Base-by-base conservation (phyloP, 2,329 filamentous ascomycete genomes). In the Fusarium circinatum region DNA sequence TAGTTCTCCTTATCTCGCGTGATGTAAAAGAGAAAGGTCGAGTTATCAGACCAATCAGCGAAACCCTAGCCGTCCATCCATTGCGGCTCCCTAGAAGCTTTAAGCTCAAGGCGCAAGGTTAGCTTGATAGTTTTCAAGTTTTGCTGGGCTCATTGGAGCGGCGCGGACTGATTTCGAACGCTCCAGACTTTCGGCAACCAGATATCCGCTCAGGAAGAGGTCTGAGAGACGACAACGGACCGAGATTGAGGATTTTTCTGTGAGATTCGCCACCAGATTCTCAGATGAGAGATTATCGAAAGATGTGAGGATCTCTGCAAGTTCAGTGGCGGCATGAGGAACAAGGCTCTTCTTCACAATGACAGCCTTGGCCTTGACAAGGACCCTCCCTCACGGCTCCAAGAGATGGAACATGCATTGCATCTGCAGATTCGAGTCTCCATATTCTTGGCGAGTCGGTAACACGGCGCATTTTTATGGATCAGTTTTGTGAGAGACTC, bases 161-260 rank as follows among this genome's bases (percentile, higher is more conserved):
- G 63, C 61, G 58, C 49, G 57, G 63, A 30, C 42, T 56, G 38
- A 61, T 74, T 67, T 75, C 28, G 75, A 78, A 61, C 70, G 68
- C 67, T 77, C 76, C 57, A 78, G 75, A 76, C 69, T 64, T 58
- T 67, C 59, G 66, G 56, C 22, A 30, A 18, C 51, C 54, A 65
- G 39, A 56, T 59, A 63, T 74, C 58, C 61, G 52, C 54, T 54
- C 55, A 58, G 48, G 45, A n/a, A 32, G 39, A 51, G 34, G 41
- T 49, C 45, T 55, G 58, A 45, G 55, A 55, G 61, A 41, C 34
- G 54, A 51, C 20, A 65, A 51, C 39, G 49, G 44, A 58, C 56
- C 48, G 66, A 57, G 48, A 59, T 51, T 48, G 62, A 64, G 70
- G 42, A 55, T 42, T 18, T 65, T 74, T 60, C 45, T 42, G 54